Evolutionary conservation across 1,284 basidiomycete species (phyloP).

Genomic region (Sphaerobolus stellatus): DNA sequence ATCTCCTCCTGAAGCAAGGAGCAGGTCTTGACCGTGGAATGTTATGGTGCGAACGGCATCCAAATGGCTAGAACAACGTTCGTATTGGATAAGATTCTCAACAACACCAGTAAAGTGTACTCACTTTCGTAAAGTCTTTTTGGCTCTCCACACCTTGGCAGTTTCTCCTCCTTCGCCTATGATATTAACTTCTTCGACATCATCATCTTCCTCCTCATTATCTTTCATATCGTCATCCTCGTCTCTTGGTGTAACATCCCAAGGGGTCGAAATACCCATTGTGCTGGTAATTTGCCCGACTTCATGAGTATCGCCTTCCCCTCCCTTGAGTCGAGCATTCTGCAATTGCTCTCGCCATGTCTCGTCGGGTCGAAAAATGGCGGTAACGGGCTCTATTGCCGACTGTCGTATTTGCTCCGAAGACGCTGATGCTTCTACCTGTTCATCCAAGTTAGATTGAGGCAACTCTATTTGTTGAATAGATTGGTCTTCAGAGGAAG

Average conservation of each 20-base stretch:
- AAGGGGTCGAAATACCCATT: slow-evolving; percentile 30
- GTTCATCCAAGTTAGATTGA: slow-evolving; percentile 16
- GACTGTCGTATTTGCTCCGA: slow-evolving; percentile 32
- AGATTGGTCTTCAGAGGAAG: slow-evolving; percentile 14
- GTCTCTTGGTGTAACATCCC: slow-evolving; percentile 48
- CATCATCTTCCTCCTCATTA: slow-evolving; percentile 38
- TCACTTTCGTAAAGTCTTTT: slow-evolving; percentile 83
- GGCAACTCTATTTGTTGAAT: slow-evolving; percentile 28
- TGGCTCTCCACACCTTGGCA: slow-evolving; percentile 78
- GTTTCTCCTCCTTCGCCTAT: slow-evolving; percentile 66
- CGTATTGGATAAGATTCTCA: slow-evolving; percentile 14
- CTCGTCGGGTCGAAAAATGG: slow-evolving; percentile 85
- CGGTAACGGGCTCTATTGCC: slow-evolving; percentile 60
- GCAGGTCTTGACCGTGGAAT: slow-evolving; percentile 82
- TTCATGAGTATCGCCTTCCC: slow-evolving; percentile 28
- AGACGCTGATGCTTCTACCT: slow-evolving; percentile 18
- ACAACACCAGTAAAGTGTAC: slow-evolving; percentile 34
- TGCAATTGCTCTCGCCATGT: slow-evolving; percentile 70
- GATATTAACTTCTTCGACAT: slow-evolving; percentile 58
- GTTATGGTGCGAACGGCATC: slow-evolving; percentile 89
- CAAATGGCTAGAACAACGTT: slow-evolving; percentile 66
- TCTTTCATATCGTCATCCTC: slow-evolving; percentile 51
- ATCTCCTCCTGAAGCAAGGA: slow-evolving; percentile 88
- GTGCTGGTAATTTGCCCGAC: slow-evolving; percentile 18
- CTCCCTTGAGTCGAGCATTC: not conserved